Conservation (phyloP, 306 rosid genomes). For the Quercus alba region DNA sequence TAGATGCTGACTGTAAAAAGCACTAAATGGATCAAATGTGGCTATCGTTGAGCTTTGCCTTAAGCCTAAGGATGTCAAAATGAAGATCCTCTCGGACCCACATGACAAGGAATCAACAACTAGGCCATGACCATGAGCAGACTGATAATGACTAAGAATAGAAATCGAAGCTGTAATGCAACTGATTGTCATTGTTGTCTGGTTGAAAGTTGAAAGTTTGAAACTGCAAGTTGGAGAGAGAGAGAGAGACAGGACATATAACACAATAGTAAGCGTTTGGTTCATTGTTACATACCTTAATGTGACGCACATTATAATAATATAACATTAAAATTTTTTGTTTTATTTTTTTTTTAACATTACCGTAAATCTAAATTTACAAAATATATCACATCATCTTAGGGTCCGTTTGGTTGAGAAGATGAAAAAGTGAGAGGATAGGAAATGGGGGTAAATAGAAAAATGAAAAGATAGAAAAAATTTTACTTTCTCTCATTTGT, state of each 20-base stretch:
- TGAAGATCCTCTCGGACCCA: background rate
- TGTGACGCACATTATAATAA: fast-evolving
- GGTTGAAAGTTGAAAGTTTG: background rate
- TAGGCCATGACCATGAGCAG: background rate
- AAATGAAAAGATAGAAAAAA: too few species aligned
- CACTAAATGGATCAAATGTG: background rate
- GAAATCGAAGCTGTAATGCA: background rate
- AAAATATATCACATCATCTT: too few species aligned
- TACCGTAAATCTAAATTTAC: too few species aligned
- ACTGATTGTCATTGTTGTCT: background rate
- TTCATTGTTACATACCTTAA: fast-evolving
- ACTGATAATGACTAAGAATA: background rate
- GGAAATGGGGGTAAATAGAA: too few species aligned
- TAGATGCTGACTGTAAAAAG: background rate
- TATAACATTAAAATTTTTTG: fast-evolving
- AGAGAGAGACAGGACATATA: too few species aligned
- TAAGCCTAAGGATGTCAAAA: background rate
- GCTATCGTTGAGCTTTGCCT: background rate
- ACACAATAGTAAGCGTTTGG: too few species aligned
- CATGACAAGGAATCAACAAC: background rate
- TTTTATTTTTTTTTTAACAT: too few species aligned
- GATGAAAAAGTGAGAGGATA: too few species aligned
- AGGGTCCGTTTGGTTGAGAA: fast-evolving
- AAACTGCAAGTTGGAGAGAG: background rate
- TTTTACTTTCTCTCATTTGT: too few species aligned